Evolutionary conservation across 495 filamentous ascomycete genomes (phyloP), one percentile per base, ranked within the genome.

Genomic region (Venustampulla echinocandica): DNA sequence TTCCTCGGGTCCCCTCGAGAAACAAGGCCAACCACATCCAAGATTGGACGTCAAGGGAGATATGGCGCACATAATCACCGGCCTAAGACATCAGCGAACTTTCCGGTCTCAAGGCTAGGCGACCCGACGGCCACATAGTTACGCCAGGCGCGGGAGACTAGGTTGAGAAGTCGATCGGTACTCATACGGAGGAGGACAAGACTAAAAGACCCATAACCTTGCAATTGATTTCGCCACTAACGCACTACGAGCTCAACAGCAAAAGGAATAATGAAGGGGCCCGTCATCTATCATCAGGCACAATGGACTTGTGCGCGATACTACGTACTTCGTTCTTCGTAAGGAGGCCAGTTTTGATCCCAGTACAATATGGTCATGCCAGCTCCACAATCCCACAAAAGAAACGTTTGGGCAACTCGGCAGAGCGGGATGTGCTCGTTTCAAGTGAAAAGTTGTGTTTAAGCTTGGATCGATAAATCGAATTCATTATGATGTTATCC

Each of bases 1-100:
- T 35, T 35, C 33, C n/a, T 10, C 27, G 33, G 33, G 5, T 35
- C 18, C 33, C 18, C 18, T 35, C 20, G 39, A 20, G 27, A 27
- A 4, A 42, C 20, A 42, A 42, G 39, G 20, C 39, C 39, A 42
- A 42, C 27, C 11, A 25, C n/a, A n/a, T n/a, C n/a, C n/a, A n/a
- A n/a, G n/a, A n/a, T n/a, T n/a, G n/a, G n/a, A n/a, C n/a, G n/a
- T n/a, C n/a, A n/a, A n/a, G n/a, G n/a, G n/a, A n/a, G n/a, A n/a
- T n/a, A 39, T 39, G 32, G 44, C 44, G 34, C 33, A 47, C 34
- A 38, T 38, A 38, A 46, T 46, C 24, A 39, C 44, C 44, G 45
- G 39, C 35, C 32, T 41, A 27, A 40, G 45, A 47, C 36, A 47
- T 11, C 18, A 15, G 33, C 13, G 13, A 35, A 15, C 33, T 35